These are phyloP conservation scores for Ziziphus jujuba DNA, from an alignment of 306 rosid species.

Conservation along the genomic window DNA sequence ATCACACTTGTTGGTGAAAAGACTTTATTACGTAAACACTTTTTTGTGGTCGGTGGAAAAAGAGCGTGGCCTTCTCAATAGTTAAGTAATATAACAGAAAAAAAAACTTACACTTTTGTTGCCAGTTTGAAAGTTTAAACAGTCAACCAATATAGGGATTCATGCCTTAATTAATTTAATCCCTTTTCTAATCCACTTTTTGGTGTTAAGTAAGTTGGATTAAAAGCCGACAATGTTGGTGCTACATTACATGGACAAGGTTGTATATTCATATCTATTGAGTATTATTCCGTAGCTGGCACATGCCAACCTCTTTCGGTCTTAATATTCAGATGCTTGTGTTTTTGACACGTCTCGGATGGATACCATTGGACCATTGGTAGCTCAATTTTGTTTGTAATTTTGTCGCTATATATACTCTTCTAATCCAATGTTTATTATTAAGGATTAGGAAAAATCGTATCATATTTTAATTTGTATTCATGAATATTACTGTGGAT, in stretches of 20 bases:
- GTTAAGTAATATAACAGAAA: neutral
- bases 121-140: neutral
- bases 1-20: neutral
- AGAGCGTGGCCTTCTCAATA: conserved; percentile 23
- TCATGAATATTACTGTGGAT: too few relatives aligned
- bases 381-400: neutral
- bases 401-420: neutral
- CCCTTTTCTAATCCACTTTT: conserved; percentile 13
- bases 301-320: conserved; percentile 18
- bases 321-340: neutral
- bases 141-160: too few relatives aligned
- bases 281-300: conserved; percentile 24
- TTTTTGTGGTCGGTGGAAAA: conserved; percentile 25
- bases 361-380: neutral
- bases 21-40: neutral
- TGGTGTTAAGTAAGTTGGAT: conserved; percentile 1
- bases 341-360: conserved; percentile 20
- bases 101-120: conserved; percentile 14
- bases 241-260: neutral
- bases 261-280: neutral
- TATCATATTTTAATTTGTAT: too few relatives aligned
- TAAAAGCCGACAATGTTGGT: conserved; percentile 19
- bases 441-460: too few relatives aligned
- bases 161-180: conserved; percentile 7
- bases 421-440: too few relatives aligned